Base-by-base conservation (phyloP, 306 rosid genomes). In the Sicyos edulis region DNA sequence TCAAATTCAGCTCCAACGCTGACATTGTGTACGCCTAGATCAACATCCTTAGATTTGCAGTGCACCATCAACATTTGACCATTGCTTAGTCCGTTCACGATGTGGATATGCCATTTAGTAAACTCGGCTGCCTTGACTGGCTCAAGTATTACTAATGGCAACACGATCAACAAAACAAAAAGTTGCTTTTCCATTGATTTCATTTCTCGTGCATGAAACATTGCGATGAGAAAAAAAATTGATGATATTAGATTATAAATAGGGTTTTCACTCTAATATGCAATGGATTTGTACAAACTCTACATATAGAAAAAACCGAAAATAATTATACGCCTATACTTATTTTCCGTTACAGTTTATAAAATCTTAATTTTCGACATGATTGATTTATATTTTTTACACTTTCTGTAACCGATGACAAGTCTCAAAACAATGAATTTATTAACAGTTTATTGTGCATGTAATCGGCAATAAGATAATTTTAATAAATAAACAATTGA, bases 41-140 rank as follows among this genome's bases (percentile, higher is more conserved):
- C 42, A 37, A 2, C 42, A 37, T 37, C 42, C 4, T 37, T 37
- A 37, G 42, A 76, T 3, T 62, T 53, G 69, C 76, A 77, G 19
- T 77, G 76, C 1, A 44, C 21, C 4, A 16, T 34, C 16, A 77
- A 15, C 0, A 4, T 29, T 54, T 54, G 57, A 22, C 14, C 15
- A 10, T 2, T 42, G 71, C 7, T 56, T 45, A 71, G 45, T 2
- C 24, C 29, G 10, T 77, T 77, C 4, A 67, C 52, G 4, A 76
- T 32, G n/a, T 67, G 66, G 34, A 75, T 21, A 0, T 15, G 2
- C 78, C 78, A 63, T 52, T 0, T 16, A 0, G 6, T 6, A 8
- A 53, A 7, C 56, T 53, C 56, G 8, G 1, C n/a, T 16, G 56
- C 56, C 56, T n/a, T 16, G 6, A 6, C 15, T 53, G 56, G 56